Evolutionary conservation across 306 rosid species (phyloP).

Genomic region (Malus sylvestris): DNA sequence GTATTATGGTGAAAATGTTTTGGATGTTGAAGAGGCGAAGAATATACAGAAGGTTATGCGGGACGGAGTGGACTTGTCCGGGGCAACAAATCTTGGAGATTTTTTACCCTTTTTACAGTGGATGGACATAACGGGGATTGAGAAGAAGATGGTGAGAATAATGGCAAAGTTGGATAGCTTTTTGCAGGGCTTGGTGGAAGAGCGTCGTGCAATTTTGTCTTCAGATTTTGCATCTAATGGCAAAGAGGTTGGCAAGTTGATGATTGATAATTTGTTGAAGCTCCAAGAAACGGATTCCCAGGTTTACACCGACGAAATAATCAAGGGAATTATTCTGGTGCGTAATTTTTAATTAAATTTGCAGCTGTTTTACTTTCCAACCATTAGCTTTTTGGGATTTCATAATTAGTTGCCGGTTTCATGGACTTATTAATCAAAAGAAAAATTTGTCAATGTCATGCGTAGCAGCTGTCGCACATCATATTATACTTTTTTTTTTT

Average conservation of each 20-base stretch:
- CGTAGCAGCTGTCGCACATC: no score
- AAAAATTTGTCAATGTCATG: no score
- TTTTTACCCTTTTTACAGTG: constrained; percentile 14
- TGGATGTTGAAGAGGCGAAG: neutral
- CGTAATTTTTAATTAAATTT: no score
- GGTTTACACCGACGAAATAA: no score
- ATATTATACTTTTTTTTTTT: no score
- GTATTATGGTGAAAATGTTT: neutral
- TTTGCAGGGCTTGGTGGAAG: constrained; percentile 24
- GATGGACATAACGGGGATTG: constrained; percentile 6
- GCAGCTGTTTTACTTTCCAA: no score
- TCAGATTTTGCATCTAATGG: neutral
- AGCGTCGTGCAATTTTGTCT: constrained; percentile 1
- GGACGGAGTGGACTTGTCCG: neutral
- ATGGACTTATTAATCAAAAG: no score
- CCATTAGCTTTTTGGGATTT: no score
- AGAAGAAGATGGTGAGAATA: constrained; percentile 11
- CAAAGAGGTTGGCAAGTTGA: constrained; percentile 5
- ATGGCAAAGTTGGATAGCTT: constrained; percentile 19
- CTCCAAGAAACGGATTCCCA: constrained; percentile 9
- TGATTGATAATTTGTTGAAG: constrained; percentile 21
- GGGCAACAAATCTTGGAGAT: constrained; percentile 12
- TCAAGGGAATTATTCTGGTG: no score
- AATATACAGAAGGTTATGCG: neutral
- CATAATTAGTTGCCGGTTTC: no score